Percentiles rank a stretch among this genome's conserved stretches.
phyloP scores from a whole-genome alignment of 2,329 filamentous ascomycete species.

The Lasiodiplodia citricola region DNA sequence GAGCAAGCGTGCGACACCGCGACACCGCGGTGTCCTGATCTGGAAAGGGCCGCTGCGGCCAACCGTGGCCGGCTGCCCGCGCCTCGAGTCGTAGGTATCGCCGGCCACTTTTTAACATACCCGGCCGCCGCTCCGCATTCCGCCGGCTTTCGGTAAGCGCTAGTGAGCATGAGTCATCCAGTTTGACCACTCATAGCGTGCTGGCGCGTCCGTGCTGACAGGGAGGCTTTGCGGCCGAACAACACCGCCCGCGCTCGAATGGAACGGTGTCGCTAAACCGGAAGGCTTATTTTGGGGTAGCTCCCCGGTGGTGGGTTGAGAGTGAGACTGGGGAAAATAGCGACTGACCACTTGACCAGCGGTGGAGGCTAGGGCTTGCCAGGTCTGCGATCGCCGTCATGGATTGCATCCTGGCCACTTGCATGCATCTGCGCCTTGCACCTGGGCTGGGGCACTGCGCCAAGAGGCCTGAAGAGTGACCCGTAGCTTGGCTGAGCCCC shows the following conservation, averaged over 20 bases:
- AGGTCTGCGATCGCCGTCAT: constrained; percentile 5
- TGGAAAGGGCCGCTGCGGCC: no score
- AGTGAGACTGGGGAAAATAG: not conserved
- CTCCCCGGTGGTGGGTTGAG: constrained; percentile 4
- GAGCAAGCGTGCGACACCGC: not conserved
- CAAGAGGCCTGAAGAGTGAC: not conserved
- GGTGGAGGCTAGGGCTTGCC: constrained; percentile 15
- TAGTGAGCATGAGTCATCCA: constrained; percentile 13
- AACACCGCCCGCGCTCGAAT: not conserved
- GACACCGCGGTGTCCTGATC: not conserved
- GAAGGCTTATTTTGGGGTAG: constrained; percentile 1
- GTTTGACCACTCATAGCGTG: not conserved
- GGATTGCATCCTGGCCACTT: not conserved
- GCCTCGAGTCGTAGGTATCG: not conserved
- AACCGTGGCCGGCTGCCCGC: no score
- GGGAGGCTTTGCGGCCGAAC: not conserved
- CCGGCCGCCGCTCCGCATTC: constrained; percentile 2
- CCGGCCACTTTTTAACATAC: constrained; percentile 2
- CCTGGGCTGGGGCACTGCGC: not conserved
- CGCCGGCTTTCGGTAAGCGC: not conserved
- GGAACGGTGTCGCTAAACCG: constrained; percentile 13
- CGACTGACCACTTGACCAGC: not conserved
- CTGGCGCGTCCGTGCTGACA: not conserved
- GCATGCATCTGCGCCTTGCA: constrained; percentile 3
- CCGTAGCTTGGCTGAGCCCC: not conserved